Evolutionary conservation across 2,329 filamentous ascomycete genomes (phyloP).

Genomic region (Claviceps monticola): DNA sequence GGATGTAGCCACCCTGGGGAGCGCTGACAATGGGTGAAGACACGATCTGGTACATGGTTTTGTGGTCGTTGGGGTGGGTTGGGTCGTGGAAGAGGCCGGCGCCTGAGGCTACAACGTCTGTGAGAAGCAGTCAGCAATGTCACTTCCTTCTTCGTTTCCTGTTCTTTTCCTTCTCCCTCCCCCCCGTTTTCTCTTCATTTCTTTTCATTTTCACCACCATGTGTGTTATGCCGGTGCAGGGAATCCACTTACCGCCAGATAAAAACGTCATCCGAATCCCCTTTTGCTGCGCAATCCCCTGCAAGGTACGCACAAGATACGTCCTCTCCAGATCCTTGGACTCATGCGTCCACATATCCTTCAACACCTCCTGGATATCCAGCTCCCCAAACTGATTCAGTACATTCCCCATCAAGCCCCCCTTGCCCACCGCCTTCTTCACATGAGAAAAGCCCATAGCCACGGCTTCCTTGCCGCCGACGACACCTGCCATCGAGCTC

Average conservation of each 20-base stretch:
- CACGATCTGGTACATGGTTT: constrained; percentile 99
- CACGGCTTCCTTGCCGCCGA: constrained; percentile 87
- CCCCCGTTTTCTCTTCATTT: too few relatives aligned
- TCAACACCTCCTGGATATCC: constrained; percentile 83
- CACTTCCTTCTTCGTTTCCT: background rate
- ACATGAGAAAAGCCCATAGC: constrained; percentile 86
- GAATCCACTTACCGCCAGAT: constrained; percentile 52
- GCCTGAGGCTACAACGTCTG: constrained; percentile 77
- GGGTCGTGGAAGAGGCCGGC: constrained; percentile 93
- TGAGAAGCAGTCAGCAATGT: background rate
- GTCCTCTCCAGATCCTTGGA: constrained; percentile 95
- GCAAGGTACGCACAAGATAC: constrained; percentile 88
- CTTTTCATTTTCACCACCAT: too few relatives aligned
- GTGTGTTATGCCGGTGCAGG: too few relatives aligned
- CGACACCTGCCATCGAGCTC: constrained; percentile 85
- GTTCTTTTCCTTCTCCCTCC: too few relatives aligned
- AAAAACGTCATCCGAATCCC: constrained; percentile 94
- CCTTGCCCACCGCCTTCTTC: constrained; percentile 93
- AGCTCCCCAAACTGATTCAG: constrained; percentile 94
- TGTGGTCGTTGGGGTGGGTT: constrained; percentile 80
- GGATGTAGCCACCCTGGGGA: constrained; percentile 69
- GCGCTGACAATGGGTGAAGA: constrained; percentile 84
- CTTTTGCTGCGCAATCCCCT: constrained; percentile 91
- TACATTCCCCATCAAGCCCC: constrained; percentile 87
- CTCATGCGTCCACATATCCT: constrained; percentile 97